phyloP scores from a whole-genome alignment of 352 stramenopile genomes.

The Detonula confervacea region DNA sequence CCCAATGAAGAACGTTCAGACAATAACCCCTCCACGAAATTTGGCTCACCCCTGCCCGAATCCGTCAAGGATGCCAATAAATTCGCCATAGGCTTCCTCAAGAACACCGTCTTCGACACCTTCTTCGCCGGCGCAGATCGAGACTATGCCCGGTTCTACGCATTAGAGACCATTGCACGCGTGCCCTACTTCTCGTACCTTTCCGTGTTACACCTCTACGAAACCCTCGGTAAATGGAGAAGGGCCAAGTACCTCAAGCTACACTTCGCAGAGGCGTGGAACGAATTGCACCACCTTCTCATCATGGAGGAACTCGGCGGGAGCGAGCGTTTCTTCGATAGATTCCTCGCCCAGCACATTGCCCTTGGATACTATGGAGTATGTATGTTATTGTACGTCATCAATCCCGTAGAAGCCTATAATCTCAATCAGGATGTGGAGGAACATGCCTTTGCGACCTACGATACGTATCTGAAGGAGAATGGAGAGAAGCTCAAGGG shows the following conservation, averaged over 20 bases:
- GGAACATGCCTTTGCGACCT: constrained; percentile 81
- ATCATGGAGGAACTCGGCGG: constrained; percentile 90
- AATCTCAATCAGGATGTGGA: constrained; percentile 83
- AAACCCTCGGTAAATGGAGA: constrained; percentile 83
- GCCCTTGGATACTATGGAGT: constrained; percentile 87
- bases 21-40: constrained; percentile 56
- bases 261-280: constrained; percentile 88
- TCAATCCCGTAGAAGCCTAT: constrained; percentile 73
- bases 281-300: constrained; percentile 89
- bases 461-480: constrained; percentile 70
- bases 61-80: constrained; percentile 49
- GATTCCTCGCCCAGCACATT: constrained; percentile 85
- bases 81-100: constrained; percentile 49
- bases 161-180: constrained; percentile 88
- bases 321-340: constrained; percentile 76
- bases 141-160: constrained; percentile 87
- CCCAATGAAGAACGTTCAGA: constrained; percentile 32
- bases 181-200: constrained; percentile 87
- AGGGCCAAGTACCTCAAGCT: constrained; percentile 69
- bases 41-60: constrained; percentile 52
- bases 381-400: constrained; percentile 68
- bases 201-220: constrained; percentile 87
- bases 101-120: constrained; percentile 52
- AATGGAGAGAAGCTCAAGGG: constrained; percentile 65
- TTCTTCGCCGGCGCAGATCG: constrained; percentile 69